These are phyloP conservation scores for Spergularia marina DNA, from an alignment of 148 eudicot species.

Conservation along the genomic window DNA sequence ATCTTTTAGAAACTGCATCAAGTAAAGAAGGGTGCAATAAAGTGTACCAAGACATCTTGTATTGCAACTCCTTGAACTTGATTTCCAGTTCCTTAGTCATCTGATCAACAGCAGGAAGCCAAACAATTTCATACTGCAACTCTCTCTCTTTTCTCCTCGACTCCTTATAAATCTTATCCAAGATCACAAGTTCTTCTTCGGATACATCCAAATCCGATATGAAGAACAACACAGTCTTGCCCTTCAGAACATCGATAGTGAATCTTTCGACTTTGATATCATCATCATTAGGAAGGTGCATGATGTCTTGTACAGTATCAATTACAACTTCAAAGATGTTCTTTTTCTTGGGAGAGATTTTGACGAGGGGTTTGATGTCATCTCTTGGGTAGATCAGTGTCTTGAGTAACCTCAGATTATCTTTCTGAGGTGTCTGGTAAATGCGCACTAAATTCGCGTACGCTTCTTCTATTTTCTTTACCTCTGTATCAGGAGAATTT, in stretches of 20 bases:
- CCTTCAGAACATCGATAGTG: background rate
- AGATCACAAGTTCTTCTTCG: slow-evolving; percentile 12
- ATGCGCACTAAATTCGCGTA: background rate
- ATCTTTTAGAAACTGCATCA: slow-evolving; percentile 58
- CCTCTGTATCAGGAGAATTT: background rate
- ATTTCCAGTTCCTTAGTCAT: slow-evolving; percentile 39
- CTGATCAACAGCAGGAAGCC: slow-evolving; percentile 66
- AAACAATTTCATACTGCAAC: slow-evolving; percentile 53
- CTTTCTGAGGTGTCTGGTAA: slow-evolving; percentile 12
- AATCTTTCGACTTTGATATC: slow-evolving; percentile 5
- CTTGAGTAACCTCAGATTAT: slow-evolving; percentile 5
- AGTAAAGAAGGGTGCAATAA: slow-evolving; percentile 59
- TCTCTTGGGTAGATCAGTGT: slow-evolving; percentile 5
- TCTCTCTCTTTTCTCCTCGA: background rate
- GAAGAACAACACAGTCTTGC: slow-evolving; percentile 21
- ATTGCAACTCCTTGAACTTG: slow-evolving; percentile 43
- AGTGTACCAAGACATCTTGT: slow-evolving; percentile 72
- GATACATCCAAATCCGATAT: slow-evolving; percentile 19
- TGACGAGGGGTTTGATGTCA: slow-evolving; percentile 15
- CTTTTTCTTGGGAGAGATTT: slow-evolving; percentile 5
- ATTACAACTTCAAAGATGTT: background rate
- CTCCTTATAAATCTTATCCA: slow-evolving; percentile 19
- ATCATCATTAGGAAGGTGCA: background rate
- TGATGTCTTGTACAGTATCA: background rate
- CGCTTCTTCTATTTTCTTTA: slow-evolving; percentile 13